Evolutionary conservation across 2,329 filamentous ascomycete species (phyloP).

Genomic region (Trichoderma afroharzianum): DNA sequence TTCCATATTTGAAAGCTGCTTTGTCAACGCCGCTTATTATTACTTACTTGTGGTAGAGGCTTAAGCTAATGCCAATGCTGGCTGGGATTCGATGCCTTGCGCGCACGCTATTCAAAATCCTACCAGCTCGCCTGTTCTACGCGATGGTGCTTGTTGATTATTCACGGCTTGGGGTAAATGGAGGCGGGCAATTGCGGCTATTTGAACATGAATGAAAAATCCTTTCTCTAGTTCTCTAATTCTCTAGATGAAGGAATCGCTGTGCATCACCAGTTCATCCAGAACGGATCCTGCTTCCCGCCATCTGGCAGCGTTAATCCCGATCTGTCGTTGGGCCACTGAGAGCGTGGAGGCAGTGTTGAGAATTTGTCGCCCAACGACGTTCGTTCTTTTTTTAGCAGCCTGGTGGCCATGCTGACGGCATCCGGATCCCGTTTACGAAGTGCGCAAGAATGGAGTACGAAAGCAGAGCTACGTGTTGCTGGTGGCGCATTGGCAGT

Average conservation of each 20-base stretch:
- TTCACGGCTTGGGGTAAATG: background rate
- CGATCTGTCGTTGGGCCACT: background rate
- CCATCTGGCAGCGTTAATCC: background rate
- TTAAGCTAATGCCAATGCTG: background rate
- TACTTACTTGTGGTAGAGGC: background rate
- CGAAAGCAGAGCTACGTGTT: background rate
- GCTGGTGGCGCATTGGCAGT: background rate
- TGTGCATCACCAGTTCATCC: background rate
- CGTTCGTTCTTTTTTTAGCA: conserved; percentile 5
- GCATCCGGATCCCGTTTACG: conserved; percentile 3
- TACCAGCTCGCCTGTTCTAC: background rate
- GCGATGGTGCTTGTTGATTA: background rate
- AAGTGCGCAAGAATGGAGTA: background rate
- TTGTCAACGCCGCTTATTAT: background rate
- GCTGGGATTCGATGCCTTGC: background rate
- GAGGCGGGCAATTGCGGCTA: background rate
- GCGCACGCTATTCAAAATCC: background rate
- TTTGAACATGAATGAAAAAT: background rate
- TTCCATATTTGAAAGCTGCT: background rate
- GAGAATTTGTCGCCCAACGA: background rate
- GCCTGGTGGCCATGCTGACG: conserved; percentile 4
- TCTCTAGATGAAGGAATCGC: background rate
- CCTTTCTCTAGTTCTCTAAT: background rate
- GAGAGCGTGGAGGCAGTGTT: conserved; percentile 1
- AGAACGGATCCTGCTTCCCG: background rate